Conservation (phyloP, 768 basidiomycete genomes). For the Mycena galericulata region DNA sequence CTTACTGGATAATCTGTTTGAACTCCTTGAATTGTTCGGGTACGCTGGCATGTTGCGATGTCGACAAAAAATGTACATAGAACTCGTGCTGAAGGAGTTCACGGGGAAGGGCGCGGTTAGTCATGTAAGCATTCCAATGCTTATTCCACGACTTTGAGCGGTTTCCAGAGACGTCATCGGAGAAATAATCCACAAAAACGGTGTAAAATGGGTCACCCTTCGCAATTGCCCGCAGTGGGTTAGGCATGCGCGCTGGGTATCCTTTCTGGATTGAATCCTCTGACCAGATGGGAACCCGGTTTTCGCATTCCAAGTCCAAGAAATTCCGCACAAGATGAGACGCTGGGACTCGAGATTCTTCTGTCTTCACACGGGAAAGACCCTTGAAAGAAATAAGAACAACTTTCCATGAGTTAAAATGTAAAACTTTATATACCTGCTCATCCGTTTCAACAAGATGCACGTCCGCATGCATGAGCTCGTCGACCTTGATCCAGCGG, state of each 20-base stretch:
- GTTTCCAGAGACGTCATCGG: conserved; percentile 47
- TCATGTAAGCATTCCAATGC: conserved; percentile 41
- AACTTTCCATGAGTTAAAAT: background rate
- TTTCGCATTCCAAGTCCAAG: conserved; percentile 4
- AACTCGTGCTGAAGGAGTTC: conserved; percentile 41
- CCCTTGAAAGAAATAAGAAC: conserved; percentile 2
- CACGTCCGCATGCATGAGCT: conserved; percentile 22
- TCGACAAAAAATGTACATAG: conserved; percentile 40
- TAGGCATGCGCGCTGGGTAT: conserved; percentile 21
- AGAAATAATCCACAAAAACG: conserved; percentile 19
- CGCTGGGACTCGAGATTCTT: conserved; percentile 2
- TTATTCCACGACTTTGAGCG: conserved; percentile 45
- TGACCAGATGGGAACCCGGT: conserved; percentile 11
- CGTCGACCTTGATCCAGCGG: conserved; percentile 31
- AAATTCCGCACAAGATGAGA: conserved; percentile 14
- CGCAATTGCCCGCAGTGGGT: conserved; percentile 16
- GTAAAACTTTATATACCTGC: background rate
- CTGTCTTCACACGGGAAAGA: background rate
- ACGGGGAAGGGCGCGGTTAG: conserved; percentile 37
- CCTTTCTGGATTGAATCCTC: background rate
- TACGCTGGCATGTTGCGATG: conserved; percentile 41
- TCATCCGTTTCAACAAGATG: conserved; percentile 7
- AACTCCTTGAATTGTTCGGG: conserved; percentile 41
- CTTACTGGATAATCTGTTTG: conserved; percentile 30
- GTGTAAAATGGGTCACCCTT: conserved; percentile 8